Evolutionary conservation across 2,329 filamentous ascomycete genomes (phyloP).

Genomic region (Verruconis gallopava): DNA sequence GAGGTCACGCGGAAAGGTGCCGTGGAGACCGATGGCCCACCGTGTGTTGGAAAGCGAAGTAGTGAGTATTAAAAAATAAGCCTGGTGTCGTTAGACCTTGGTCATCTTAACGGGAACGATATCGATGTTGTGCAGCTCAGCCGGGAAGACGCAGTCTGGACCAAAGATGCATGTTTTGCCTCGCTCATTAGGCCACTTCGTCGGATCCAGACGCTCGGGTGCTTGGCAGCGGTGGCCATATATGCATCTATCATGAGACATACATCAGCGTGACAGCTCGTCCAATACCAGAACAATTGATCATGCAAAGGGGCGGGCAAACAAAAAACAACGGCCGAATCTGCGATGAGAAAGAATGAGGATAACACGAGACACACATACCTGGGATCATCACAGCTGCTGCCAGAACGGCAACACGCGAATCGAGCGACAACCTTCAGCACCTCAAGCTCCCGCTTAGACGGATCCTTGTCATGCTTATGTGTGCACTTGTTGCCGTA

Average conservation of each 20-base stretch:
- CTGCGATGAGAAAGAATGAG: no score
- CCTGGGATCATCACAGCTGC: constrained; percentile 43
- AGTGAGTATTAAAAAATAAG: no score
- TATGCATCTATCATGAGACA: constrained; percentile 37
- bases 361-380: no score
- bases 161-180: constrained; percentile 45
- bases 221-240: constrained; percentile 52
- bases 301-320: no score
- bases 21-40: no score
- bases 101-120: constrained; percentile 2
- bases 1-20: no score
- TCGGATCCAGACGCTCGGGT: constrained; percentile 19
- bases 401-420: constrained; percentile 47
- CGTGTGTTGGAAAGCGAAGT: no score
- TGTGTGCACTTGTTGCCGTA: constrained; percentile 43
- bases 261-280: no score
- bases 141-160: constrained; percentile 44
- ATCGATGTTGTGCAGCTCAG: constrained; percentile 34
- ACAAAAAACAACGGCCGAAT: no score
- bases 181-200: constrained; percentile 29
- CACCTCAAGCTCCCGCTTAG: constrained; percentile 39
- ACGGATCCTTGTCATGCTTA: constrained; percentile 39
- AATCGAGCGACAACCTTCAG: constrained; percentile 47
- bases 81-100: constrained; percentile 1
- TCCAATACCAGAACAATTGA: no score